Base-by-base conservation (phyloP, 1,284 basidiomycete genomes). In the Sporisorium exsertum region DNA sequence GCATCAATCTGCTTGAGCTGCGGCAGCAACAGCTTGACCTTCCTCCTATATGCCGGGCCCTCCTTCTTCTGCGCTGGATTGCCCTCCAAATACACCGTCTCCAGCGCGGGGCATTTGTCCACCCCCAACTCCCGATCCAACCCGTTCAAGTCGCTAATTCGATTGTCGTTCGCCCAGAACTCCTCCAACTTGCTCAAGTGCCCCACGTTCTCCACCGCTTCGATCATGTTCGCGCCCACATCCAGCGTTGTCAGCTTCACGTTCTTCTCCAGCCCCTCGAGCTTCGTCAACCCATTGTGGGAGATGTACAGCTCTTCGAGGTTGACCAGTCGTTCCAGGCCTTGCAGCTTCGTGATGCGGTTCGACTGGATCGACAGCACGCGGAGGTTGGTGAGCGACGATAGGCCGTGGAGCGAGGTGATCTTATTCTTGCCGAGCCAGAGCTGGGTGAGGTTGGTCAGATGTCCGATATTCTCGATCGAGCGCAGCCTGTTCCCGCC, bases 1-100 rank as follows among this genome's bases (percentile, higher is more conserved):
- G 96, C 96, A 87, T 99, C 96, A 64, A 99, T 92, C 87, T 99
- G 97, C 81, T 90, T 90, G 64, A 98, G 86, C 83, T 97, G 94
- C 0, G 95, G 95, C 20, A 97, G 87, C 5, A 91, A 90, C 46
- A 98, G 87, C 83, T 93, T 94, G 68, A 99, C 88, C 87, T 97
- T 99, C 60, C 96, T 88, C 74, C 95, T 88, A 86, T 99, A 99
- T 20, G 89, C 90, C 1, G 90, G 87, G 77, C 90, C 92, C 81
- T 97, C 94, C 20, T 88, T 88, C 43, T 87, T 88, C 86, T 98
- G 94, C 72, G 93, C 92, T 2, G 97, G 97, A 85, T 99, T 99
- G 8, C 91, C 92, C 86, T 99, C 96, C 33, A 99, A 89, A 86
- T 99, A 99, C 9, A 99, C 89, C 1, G 97, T 99, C 83, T 92